Evolutionary conservation across 257 asterid species (phyloP), one percentile per base, ranked within the genome.

Genomic region (Thymus mandschuricus): DNA sequence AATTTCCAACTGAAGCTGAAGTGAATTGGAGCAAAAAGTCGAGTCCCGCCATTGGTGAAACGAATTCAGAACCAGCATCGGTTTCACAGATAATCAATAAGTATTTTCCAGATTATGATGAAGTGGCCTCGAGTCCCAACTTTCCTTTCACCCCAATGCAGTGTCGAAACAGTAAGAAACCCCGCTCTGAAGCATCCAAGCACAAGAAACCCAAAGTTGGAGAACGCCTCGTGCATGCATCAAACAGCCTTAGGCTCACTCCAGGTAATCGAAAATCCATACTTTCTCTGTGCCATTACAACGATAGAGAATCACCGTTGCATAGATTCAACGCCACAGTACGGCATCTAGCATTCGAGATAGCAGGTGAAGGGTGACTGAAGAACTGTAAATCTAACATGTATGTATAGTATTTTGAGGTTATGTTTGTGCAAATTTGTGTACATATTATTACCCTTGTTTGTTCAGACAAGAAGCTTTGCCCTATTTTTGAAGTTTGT

Each of bases 21-120:
- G 64, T 33, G 38, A 61, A 55, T 44, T 30, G 74, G 64, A 50
- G 52, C 43, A 41, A 56, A 50, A 68, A 40, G 31, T 3, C 35
- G 27, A 68, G 71, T 31, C 28, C 45, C 21, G 66, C 82, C 33
- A 73, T 10, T 49, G 61, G 79, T 54, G 86, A 80, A 74, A 76
- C 82, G 3, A 34, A 66, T 59, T 78, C 86, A 9, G 91, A 86
- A 76, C 43, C 86, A 48, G 65, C 69, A 64, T 86, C 89, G 13
- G 84, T 87, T 74, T 87, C 91, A 5, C 86, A 89, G 38, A 83
- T 87, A 60, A 87, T 90, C 75, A 66, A 48, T 46, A 88, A 87
- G 62, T 90, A 90, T 74, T 88, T 90, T 59, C 74, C 90, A 38
- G 79, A 69, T 74, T 58, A 63, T 44, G 85, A 86, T 63, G 92